These are phyloP conservation scores for Penicillium decumbens DNA, from an alignment of 2,329 filamentous ascomycete genomes.

Conservation along the genomic window DNA sequence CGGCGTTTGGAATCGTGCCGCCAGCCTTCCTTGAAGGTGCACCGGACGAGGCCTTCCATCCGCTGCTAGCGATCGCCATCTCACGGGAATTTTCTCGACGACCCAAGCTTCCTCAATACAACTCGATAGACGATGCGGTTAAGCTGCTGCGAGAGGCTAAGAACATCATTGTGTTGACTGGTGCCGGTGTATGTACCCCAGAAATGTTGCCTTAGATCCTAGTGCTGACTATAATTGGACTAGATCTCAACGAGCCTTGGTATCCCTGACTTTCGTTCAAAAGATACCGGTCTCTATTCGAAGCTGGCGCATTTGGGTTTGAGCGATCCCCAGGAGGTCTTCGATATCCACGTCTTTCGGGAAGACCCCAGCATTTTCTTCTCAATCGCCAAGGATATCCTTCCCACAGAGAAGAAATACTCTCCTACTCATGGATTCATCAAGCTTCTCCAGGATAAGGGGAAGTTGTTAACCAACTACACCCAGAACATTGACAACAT, in stretches of 20 bases:
- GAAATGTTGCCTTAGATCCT: background rate
- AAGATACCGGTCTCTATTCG: conserved; percentile 85
- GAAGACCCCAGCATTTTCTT: conserved; percentile 89
- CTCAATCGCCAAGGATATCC: conserved; percentile 81
- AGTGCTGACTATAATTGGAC: background rate
- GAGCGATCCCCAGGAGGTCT: conserved; percentile 87
- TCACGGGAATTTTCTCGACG: conserved; percentile 76
- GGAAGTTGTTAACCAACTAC: conserved; percentile 91
- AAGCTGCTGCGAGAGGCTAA: conserved; percentile 65
- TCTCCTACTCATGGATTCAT: conserved; percentile 95
- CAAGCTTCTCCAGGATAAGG: conserved; percentile 76
- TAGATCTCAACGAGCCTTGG: conserved; percentile 89
- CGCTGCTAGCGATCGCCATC: conserved; percentile 70
- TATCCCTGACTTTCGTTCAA: conserved; percentile 94
- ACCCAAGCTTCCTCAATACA: conserved; percentile 72
- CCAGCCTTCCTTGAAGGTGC: conserved; percentile 68
- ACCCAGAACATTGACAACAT: conserved; percentile 99
- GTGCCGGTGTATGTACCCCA: conserved; percentile 61
- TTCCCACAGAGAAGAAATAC: conserved; percentile 73
- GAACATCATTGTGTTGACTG: conserved; percentile 91
- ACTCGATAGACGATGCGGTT: conserved; percentile 83
- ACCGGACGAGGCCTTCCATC: conserved; percentile 70
- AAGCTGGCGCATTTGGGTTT: conserved; percentile 73
- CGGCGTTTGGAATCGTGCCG: conserved; percentile 74
- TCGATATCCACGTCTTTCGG: conserved; percentile 82